Evolutionary conservation across 2,329 filamentous ascomycete genomes (phyloP).

Genomic region (Aspergillus hortae): DNA sequence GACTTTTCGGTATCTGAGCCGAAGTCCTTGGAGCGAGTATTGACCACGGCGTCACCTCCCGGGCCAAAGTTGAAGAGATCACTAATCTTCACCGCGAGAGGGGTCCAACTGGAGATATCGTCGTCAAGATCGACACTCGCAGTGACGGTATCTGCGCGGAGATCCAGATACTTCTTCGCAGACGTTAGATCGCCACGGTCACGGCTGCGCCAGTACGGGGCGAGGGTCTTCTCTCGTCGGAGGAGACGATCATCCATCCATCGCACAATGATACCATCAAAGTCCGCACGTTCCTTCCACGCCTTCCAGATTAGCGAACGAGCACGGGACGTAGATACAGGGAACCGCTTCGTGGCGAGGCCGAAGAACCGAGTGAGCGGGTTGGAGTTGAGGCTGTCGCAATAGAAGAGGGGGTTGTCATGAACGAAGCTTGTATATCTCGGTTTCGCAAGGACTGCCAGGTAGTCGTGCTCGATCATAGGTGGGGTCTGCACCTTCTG

Average conservation of each 20-base stretch:
- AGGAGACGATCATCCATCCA: conserved; percentile 51
- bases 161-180: conserved; percentile 44
- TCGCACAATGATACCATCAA: conserved; percentile 49
- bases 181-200: conserved; percentile 41
- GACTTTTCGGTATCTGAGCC: conserved; percentile 47
- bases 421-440: conserved; percentile 42
- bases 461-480: conserved; percentile 51
- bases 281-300: conserved; percentile 45
- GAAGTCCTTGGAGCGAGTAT: conserved; percentile 48
- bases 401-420: conserved; percentile 52
- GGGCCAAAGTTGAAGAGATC: conserved; percentile 52
- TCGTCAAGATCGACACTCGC: conserved; percentile 51
- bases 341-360: conserved; percentile 32
- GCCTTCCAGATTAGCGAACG: conserved; percentile 50
- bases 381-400: conserved; percentile 37
- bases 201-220: conserved; percentile 45
- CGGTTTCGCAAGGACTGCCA: conserved; percentile 44
- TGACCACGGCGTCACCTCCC: conserved; percentile 51
- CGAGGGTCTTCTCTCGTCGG: conserved; percentile 44
- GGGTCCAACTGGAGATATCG: conserved; percentile 52
- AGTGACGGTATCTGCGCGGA: conserved; percentile 49
- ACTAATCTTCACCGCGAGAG: conserved; percentile 49
- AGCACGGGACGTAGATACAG: conserved; percentile 46
- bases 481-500: conserved; percentile 49
- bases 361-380: conserved; percentile 30